Evolutionary conservation across 176 grass and related monocot genomes (phyloP), one percentile per base, ranked within the genome.

Genomic region (Luzula sylvatica): DNA sequence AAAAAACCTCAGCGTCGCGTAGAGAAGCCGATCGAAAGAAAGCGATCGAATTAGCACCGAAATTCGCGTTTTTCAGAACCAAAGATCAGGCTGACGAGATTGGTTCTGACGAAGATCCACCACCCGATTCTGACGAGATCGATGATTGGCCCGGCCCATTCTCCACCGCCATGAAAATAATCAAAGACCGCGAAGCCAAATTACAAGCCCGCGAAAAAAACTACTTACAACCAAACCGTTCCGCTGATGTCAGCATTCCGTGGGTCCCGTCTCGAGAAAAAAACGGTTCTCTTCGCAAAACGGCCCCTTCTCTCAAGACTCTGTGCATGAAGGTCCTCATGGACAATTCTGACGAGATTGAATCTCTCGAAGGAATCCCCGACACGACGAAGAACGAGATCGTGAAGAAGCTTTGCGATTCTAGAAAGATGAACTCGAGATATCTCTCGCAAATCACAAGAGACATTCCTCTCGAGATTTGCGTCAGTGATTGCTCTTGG

Each of bases 121-220:
- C 71, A 35, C 81, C 67, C 38, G 68, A 5, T 35, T 35, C 30
- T 58, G 53, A 52, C 73, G 65, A 51, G 7, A 20, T 57, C 42
- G 52, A 77, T 50, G 84, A 96, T 17, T 96, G 84, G 81, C 84
- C 92, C 40, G 92, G 92, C 23, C 85, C 92, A 50, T 86, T 74
- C 69, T 82, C 81, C 50, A 89, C 92, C 40, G 92, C 92, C 32
- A 70, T 73, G 51, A 82, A 72, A 59, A 65, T 96, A 52, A 82
- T 82, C 7, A 65, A 74, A 73, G 78, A 89, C 15, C 73, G 85
- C 29, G 48, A 79, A 46, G 74, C 71, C 58, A 89, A 52, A 71
- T 51, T 80, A 60, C 69, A 51, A 44, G 78, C 62, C 70, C 71
- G 84, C 14, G 73, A 86, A 39, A 70, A 50, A 28, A 81, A 45